Evolutionary conservation across 257 asterid species (phyloP), one percentile per base, ranked within the genome.

Genomic region (Primulina tabacum): DNA sequence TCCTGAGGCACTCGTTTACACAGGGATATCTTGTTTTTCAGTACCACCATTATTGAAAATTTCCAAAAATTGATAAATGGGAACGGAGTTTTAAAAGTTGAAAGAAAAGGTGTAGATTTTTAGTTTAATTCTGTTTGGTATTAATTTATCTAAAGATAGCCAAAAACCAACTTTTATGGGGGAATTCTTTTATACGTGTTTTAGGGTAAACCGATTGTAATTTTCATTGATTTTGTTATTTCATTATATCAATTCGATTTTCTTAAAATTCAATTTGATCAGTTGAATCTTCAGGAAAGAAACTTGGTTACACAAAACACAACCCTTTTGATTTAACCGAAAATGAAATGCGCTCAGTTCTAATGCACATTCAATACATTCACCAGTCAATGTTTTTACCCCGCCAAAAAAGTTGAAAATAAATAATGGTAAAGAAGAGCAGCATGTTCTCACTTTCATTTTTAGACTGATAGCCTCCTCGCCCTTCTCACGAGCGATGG

Each of bases 401-500:
- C 53, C 17, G 4, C 6, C 53, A 43, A 43, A 43, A 43, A 43
- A 43, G 9, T 38, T 3, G 53, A 12, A 43, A 47, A 14, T 47
- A 47, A 47, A 16, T 47, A 47, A 16, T 8, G 20, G 2, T 11
- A 16, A 16, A 47, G 6, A 43, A 47, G 56, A 16, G 18, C 56
- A 16, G 20, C 26, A 14, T 38, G 66, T 32, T 30, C 30, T 43
- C 67, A 53, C 60, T 60, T 38, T 71, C 56, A 34, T 28, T 12
- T 56, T 77, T 72, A 90, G 71, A 82, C 30, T n/a, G 69, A 82
- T 69, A 33, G 72, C 75, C 60, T 80, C 85, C 69, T 75, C 95
- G 7, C 90, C 97, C 82, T 81, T 85, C 72, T 89, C 95, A 20
- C 97, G 92, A 60, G 96, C 89, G 76, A 92, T 92, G 52, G 98